These are phyloP conservation scores for Colletotrichum trifolii DNA, from an alignment of 2,329 filamentous ascomycete genomes.

Conservation along the genomic window DNA sequence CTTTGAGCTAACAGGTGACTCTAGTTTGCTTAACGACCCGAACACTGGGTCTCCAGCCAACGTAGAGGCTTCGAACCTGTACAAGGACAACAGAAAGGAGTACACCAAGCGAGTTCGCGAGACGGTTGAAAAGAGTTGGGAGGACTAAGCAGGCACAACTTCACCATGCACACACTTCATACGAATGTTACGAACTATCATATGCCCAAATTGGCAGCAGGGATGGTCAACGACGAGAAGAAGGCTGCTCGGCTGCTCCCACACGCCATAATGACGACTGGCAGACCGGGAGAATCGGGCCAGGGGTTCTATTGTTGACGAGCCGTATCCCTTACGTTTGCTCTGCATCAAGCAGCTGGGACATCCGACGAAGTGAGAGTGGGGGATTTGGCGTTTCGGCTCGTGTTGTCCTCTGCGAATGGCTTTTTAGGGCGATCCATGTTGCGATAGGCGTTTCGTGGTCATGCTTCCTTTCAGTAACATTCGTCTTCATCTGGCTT, in stretches of 20 bases:
- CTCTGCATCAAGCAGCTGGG: conserved; percentile 33
- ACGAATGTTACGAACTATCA: conserved; percentile 32
- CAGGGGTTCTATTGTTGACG: conserved; percentile 4
- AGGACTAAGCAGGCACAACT: conserved; percentile 69
- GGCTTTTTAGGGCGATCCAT: conserved; percentile 29
- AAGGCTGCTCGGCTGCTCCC: conserved; percentile 17
- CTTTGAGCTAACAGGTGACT: conserved; percentile 9
- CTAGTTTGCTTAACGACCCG: conserved; percentile 92
- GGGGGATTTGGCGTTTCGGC: conserved; percentile 35
- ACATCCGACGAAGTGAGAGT: conserved; percentile 24
- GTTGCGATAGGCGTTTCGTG: conserved; percentile 35
- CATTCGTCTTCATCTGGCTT: conserved; percentile 34
- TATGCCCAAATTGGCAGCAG: conserved; percentile 12
- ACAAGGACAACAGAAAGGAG: conserved; percentile 97
- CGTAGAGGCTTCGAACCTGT: conserved; percentile 96
- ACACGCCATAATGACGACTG: conserved; percentile 8
- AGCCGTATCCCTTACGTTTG: conserved; percentile 21
- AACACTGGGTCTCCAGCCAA: conserved; percentile 99
- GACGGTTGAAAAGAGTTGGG: conserved; percentile 99
- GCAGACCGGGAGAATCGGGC: conserved; percentile 1
- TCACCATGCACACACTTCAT: conserved; percentile 14
- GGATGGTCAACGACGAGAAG: not conserved
- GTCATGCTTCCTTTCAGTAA: conserved; percentile 27
- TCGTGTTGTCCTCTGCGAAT: conserved; percentile 30
- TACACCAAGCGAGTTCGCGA: conserved; percentile 95